Evolutionary conservation across 2,329 filamentous ascomycete species (phyloP), one percentile per base, ranked within the genome.

Genomic region (Pseudocercospora musae): DNA sequence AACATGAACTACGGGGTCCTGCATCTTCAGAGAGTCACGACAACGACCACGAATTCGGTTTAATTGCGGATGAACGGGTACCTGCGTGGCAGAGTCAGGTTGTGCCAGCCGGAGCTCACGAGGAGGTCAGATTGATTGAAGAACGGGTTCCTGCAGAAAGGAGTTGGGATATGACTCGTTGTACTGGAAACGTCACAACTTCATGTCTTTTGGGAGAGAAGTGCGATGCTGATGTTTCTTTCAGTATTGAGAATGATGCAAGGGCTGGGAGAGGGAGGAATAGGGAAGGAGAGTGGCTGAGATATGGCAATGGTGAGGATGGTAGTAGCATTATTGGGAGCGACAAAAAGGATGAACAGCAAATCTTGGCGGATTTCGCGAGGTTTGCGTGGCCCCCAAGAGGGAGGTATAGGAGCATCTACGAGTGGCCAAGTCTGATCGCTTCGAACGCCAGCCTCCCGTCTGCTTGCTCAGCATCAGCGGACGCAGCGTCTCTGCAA

Each of bases 311-410:
- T 48, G 44, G 23, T 48, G 44, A 20, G n/a, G n/a, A n/a, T n/a
- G n/a, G n/a, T n/a, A n/a, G n/a, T n/a, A n/a, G n/a, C n/a, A n/a
- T n/a, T 3, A n/a, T 40, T 40, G 15, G 44, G 10, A 48, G 20
- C 21, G 44, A 48, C 9, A 2, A 18, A 11, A 11, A n/a, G 37
- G 44, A 13, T 23, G 20, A 20, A 18, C 18, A 62, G 29, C 31
- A 33, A 15, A 62, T 62, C 23, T 40, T 48, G 18, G 31, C 23
- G 20, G 55, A 58, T 8, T 58, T 62, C 44, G 55, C 60, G 40
- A 54, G 20, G 33, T 62, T 62, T 33, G 55, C 48, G 49, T 58
- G 55, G 60, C 55, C 60, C 4, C 27, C 44, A 20, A 11, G 9
- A 21, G 44, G 23, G 18, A 23, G 6, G 5, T 3, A 37, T n/a